Base-by-base conservation (phyloP, 1,284 basidiomycete species). In the Sporisorium exsertum region DNA sequence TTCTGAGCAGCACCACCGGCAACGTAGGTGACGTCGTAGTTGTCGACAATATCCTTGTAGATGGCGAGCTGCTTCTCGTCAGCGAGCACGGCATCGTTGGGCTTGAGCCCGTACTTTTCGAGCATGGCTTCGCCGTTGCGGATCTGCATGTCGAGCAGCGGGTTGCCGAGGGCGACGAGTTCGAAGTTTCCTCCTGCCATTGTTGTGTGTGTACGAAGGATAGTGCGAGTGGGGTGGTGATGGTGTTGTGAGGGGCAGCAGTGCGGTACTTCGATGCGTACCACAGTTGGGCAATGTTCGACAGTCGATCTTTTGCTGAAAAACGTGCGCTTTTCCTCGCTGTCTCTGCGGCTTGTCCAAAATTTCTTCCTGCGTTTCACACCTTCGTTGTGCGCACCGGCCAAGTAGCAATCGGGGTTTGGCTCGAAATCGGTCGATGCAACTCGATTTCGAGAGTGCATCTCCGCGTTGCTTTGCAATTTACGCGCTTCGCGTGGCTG, bases 1-100 rank as follows among this genome's bases (percentile, higher is more conserved):
- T 99, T 99, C 87, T 99, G 97, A 26, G 94, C 91, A 43, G 95
- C 96, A 84, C 97, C 97, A 67, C 97, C 97, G 52, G 97, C 96
- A 64, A 99, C 94, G 85, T 97, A 99, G 64, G 91, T 92, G 64
- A 95, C 90, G 65, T 92, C 85, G 87, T 92, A 87, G 78, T 94
- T 90, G 79, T 90, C 89, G 52, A 92, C 90, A 70, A 98, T 88
- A 84, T 98, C 94, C 35, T 94, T 91, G 87, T 97, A 98, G 86
- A 84, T 85, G 61, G 73, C 53, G 72, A 89, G 88, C 82, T 98
- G 96, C 87, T 95, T 93, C 65, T 92, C 91, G 80, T 92, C 93
- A 26, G 95, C 97, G 65, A 98, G 91, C 86, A 98, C 95, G 61
- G 97, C 96, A 86, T 99, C 94, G 89, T 99, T 97, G 59, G 95